Percentiles rank a stretch among this genome's conserved stretches.
Evolutionary conservation across 1,284 basidiomycete genomes (phyloP).

Genomic region (Trametes pubescens): DNA sequence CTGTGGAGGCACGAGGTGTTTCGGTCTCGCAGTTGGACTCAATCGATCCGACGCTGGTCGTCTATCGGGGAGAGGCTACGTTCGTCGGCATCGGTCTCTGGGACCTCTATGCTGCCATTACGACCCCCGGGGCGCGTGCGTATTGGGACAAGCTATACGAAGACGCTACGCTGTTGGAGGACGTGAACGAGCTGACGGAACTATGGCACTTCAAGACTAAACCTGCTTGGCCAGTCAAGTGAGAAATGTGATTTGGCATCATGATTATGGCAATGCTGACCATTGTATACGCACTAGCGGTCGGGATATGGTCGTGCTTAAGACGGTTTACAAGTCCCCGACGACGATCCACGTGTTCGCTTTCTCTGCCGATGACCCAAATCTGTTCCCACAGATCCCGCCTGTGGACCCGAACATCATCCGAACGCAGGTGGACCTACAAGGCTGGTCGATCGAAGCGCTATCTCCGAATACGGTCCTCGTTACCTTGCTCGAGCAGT

Average conservation of each 20-base stretch:
- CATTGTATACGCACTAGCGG: conserved; percentile 60
- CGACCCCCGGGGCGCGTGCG: conserved; percentile 81
- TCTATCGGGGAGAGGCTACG: conserved; percentile 96
- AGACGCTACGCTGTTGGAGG: conserved; percentile 85
- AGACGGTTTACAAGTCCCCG: conserved; percentile 97
- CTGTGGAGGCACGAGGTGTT: conserved; percentile 84
- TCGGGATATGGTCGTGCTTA: conserved; percentile 89
- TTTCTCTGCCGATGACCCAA: conserved; percentile 92
- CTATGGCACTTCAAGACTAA: conserved; percentile 92
- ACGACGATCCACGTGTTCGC: conserved; percentile 95
- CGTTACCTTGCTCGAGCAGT: conserved; percentile 95
- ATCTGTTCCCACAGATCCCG: conserved; percentile 85
- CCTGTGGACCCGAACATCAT: conserved; percentile 80
- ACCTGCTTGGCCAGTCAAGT: conserved; percentile 93
- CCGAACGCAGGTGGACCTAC: conserved; percentile 93
- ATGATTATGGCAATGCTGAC: not conserved
- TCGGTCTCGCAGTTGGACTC: conserved; percentile 96
- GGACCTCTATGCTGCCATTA: conserved; percentile 93
- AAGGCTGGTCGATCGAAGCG: conserved; percentile 97
- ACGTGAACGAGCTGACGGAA: conserved; percentile 92
- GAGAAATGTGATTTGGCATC: conserved; percentile 44
- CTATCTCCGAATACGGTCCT: conserved; percentile 96
- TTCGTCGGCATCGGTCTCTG: conserved; percentile 97
- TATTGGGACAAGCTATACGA: conserved; percentile 95
- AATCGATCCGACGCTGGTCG: conserved; percentile 96